Base-by-base conservation (phyloP, 805 yeast species). In the Metschnikowia arizonensis region DNA sequence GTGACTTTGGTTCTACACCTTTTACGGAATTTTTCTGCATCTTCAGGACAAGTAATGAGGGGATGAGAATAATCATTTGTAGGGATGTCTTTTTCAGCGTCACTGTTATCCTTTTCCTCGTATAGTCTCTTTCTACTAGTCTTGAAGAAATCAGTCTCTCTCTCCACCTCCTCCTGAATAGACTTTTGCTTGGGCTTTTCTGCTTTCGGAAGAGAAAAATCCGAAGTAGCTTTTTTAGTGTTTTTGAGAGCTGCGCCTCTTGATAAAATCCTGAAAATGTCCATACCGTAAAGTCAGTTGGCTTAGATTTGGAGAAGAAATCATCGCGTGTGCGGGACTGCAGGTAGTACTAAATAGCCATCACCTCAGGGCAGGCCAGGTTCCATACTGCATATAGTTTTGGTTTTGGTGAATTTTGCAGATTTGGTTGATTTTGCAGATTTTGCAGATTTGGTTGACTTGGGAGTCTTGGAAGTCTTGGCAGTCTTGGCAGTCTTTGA, bases 181-280 rank as follows among this genome's bases (percentile, higher is more conserved):
- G 63, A 54, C 47, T 72, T 72, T 45, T 63, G 65, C 26, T 56
- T 52, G 47, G 64, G 37, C 61, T 68, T 60, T 15, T 48, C 39
- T 24, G 15, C 33, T 33, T 25, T 41, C 12, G 51, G 52, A 31
- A 63, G 55, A 7, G 76, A 54, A 46, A 65, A 74, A 51, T 75
- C 80, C 0, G 75, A 61, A 8, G 71, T 55, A 2, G 64, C 69
- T 25, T 64, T 66, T 48, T 76, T 79, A 19, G 77, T 67, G 61
- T 81, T 80, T 60, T 81, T 82, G 42, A 91, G 69, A 10, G 82
- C 75, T 0, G 97, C 96, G 18, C 98, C 98, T 59, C 97, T 73
- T 0, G 89, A 73, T 30, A 91, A 74, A 2, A 93, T 82, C 57
- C 87, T 74, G 63, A 91, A 93, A 49, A 91, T 84, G 69, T 91